A percentile compares a stretch with the other conserved stretches of the same genome.
phyloP scores from a whole-genome alignment of 352 stramenopile genomes.

The Phytophthora pseudosyringae region DNA sequence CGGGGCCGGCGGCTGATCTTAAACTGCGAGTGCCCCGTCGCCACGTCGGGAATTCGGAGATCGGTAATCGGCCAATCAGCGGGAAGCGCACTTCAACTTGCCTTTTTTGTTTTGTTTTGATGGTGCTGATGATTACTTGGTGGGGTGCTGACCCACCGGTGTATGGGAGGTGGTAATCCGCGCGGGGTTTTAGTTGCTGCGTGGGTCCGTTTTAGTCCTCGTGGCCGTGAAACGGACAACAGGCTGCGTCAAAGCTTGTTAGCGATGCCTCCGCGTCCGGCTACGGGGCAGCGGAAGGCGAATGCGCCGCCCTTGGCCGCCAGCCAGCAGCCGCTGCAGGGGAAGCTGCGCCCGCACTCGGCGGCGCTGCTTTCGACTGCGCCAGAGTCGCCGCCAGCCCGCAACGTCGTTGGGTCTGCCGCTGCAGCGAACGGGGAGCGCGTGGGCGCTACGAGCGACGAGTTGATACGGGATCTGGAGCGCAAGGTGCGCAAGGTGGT shows the following conservation, averaged over 20 bases:
- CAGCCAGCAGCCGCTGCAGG: slow-evolving; percentile 34
- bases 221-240: slow-evolving; percentile 10
- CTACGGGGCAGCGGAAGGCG: slow-evolving; percentile 24
- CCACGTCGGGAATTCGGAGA: slow-evolving; percentile 24
- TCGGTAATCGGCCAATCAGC: slow-evolving; percentile 5
- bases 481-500: slow-evolving; percentile 80
- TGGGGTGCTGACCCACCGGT: background rate
- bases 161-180: too few relatives aligned
- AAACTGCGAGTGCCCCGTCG: slow-evolving; percentile 9
- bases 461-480: slow-evolving; percentile 81
- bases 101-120: background rate
- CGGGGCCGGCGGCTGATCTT: background rate
- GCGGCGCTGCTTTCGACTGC: slow-evolving; percentile 35
- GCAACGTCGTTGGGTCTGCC: background rate
- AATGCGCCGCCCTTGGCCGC: slow-evolving; percentile 2
- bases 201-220: background rate
- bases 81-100: slow-evolving; percentile 23
- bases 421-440: slow-evolving; percentile 43
- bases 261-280: slow-evolving; percentile 26
- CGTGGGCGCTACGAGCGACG: slow-evolving; percentile 66
- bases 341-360: slow-evolving; percentile 47
- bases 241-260: too few relatives aligned
- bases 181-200: background rate
- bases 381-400: slow-evolving; percentile 13
- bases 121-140: background rate